Conservation (phyloP, 2,329 filamentous ascomycete species). For the Sporothrix brasiliensis region DNA sequence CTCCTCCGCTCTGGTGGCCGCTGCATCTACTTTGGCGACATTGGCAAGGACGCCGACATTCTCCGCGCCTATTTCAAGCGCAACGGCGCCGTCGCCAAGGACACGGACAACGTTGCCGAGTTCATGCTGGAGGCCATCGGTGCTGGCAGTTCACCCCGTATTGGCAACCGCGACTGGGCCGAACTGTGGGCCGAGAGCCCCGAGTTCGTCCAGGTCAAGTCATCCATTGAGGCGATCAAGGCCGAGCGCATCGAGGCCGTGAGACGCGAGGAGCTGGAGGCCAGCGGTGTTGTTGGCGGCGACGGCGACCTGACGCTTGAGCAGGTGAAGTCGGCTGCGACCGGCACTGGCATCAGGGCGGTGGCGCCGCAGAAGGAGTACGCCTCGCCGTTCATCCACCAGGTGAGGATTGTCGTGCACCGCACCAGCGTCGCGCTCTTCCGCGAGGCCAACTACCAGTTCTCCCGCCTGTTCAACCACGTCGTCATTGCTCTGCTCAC, state of each 20-base stretch:
- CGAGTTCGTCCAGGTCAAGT: conserved; percentile 68
- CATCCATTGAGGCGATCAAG: conserved; percentile 69
- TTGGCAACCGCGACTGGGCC: conserved; percentile 76
- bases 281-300: conserved; percentile 37
- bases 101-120: conserved; percentile 65
- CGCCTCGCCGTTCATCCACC: conserved; percentile 76
- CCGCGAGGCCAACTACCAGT: conserved; percentile 85
- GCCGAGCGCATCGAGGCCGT: conserved; percentile 53
- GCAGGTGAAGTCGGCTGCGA: conserved; percentile 39
- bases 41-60: conserved; percentile 72
- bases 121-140: conserved; percentile 87
- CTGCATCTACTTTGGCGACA: conserved; percentile 84
- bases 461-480: conserved; percentile 85
- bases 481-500: conserved; percentile 75
- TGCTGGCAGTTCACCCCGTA: conserved; percentile 70
- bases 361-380: conserved; percentile 68
- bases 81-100: conserved; percentile 62
- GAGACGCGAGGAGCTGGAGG: not conserved
- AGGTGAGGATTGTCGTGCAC: conserved; percentile 72
- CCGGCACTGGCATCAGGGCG: conserved; percentile 39
- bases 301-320: conserved; percentile 19
- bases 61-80: conserved; percentile 66
- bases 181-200: conserved; percentile 76
- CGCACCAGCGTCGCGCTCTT: conserved; percentile 80
- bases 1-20: conserved; percentile 76